Evolutionary conservation across 805 yeast species (phyloP), one percentile per base, ranked within the genome.

Genomic region (Vanderwaltozyma tropicalis): DNA sequence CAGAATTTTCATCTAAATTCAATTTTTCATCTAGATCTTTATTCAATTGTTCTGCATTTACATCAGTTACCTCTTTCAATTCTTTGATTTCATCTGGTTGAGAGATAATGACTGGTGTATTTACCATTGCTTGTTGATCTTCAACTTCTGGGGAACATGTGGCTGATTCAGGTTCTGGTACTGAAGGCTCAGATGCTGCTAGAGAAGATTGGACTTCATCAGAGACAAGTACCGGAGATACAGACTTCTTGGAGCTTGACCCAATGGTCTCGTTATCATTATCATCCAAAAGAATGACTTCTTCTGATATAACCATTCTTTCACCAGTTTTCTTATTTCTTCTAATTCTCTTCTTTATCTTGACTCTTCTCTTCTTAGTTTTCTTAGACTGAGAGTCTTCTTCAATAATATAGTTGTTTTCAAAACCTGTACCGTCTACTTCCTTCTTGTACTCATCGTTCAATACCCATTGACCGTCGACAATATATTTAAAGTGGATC

Each of bases 381-480:
- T 26, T 30, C 17, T 31, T 22, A 8, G 16, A 30, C 12, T 22
- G 30, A 21, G 40, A 20, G 19, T 51, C 54, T 11, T 25, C 30
- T 17, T 30, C 34, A 5, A 35, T 32, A 12, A 66, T 41, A 32
- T 52, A 64, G 46, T 67, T 67, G 48, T 67, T 67, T 26, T 52
- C 52, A 35, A 57, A 61, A 1, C 66, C 64, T 24, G 61, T 53
- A 43, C 72, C 79, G 29, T 60, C 65, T 1, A 3, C 17, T 38
- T 69, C 69, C 16, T 63, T 53, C 36, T 57, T 59, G 42, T 64
- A 72, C 3, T 51, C 49, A 1, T 53, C 52, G 37, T 62, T 66
- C n/a, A 63, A 53, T 10, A 50, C 49, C 87, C 87, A 80, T 32
- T 69, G 68, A 30, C 78, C 84, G 54, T 80, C 86, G 31, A 80